Percentiles rank a stretch among this genome's conserved stretches.
Conservation (phyloP, 208 protist genomes). For the Trypanosoma platydactyli region DNA sequence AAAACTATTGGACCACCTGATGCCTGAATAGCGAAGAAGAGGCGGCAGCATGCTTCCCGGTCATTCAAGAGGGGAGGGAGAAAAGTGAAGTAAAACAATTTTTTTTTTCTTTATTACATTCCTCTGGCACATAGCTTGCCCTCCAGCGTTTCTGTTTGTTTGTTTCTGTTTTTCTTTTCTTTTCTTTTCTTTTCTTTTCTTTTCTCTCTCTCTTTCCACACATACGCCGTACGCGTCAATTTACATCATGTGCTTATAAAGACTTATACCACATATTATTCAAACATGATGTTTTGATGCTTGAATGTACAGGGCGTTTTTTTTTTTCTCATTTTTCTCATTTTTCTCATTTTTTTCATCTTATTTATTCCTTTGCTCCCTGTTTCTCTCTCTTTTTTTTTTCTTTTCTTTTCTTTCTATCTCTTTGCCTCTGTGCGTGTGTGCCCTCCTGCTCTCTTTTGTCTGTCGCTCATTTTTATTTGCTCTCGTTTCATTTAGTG, state of each 20-base stretch:
- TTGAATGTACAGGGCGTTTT: neutral
- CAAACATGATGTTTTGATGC: constrained; percentile 16
- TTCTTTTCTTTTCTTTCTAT: constrained; percentile 10
- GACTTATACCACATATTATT: neutral
- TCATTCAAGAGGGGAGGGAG: no score
- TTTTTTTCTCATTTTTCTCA: constrained; percentile 16
- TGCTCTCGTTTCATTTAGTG: no score
- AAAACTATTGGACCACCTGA: no score
- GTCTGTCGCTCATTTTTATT: no score
- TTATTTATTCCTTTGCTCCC: neutral
- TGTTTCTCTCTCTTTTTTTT: neutral
- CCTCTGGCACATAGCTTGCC: constrained; percentile 7
- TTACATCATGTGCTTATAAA: constrained; percentile 11
- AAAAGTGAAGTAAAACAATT: no score
- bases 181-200: neutral
- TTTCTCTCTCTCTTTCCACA: neutral
- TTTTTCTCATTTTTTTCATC: no score
- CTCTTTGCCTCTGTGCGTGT: no score
- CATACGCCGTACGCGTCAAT: no score
- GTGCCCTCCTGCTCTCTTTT: constrained; percentile 18
- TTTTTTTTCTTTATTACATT: neutral
- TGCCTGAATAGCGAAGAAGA: no score
- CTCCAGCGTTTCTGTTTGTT: no score
- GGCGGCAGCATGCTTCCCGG: no score
- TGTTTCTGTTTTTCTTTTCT: constrained; percentile 17